Conservation (phyloP, 495 filamentous ascomycete species). For the Penicillium coprophilum region DNA sequence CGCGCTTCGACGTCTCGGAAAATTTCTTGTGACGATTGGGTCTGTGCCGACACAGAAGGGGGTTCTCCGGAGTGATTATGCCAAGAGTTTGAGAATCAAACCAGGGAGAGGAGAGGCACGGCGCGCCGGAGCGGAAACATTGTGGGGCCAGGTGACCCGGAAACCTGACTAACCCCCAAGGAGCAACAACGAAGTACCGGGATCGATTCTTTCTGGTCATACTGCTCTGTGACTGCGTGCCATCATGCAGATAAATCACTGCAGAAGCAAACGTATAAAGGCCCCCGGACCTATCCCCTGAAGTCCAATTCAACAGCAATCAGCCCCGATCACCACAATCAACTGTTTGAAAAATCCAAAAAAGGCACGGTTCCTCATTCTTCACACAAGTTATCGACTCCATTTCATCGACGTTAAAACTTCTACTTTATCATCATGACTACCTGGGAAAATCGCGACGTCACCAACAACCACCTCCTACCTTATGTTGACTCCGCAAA, state of each 20-base stretch:
- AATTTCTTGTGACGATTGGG: not conserved
- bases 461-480: slow-evolving; percentile 1
- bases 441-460: not conserved
- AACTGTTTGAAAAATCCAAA: not conserved
- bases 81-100: not conserved
- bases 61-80: not conserved
- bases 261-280: not conserved
- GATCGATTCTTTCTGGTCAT: no score
- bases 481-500: not conserved
- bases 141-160: no score
- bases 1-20: not conserved
- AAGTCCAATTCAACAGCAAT: not conserved
- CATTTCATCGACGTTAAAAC: no score
- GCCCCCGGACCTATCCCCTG: not conserved
- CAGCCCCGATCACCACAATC: not conserved
- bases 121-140: not conserved
- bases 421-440: not conserved
- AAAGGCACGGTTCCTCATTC: no score
- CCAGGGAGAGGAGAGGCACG: not conserved
- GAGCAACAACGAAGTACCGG: no score
- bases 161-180: no score
- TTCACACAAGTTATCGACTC: no score
- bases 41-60: not conserved
- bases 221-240: no score
- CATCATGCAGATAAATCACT: no score